A percentile compares a stretch with the other conserved stretches of the same genome.
Conservation (phyloP, 2,329 filamentous ascomycete species). For the Dothistroma septosporum region DNA sequence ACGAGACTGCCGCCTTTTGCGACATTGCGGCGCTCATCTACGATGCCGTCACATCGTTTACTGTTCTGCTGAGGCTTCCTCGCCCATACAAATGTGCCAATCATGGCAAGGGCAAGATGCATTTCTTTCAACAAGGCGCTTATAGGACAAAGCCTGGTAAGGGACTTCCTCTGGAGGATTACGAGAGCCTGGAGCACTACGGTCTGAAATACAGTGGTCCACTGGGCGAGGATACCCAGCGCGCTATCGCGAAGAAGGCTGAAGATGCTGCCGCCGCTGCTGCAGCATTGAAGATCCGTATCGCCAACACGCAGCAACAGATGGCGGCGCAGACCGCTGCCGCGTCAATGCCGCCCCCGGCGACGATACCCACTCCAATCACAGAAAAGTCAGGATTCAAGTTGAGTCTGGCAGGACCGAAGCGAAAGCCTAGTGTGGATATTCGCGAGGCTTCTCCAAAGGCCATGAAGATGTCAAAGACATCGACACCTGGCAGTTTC, state of each 20-base stretch:
- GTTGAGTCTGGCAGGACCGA: constrained; percentile 24
- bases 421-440: constrained; percentile 28
- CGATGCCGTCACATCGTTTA: constrained; percentile 47
- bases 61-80: constrained; percentile 52
- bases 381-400: constrained; percentile 27
- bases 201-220: constrained; percentile 32
- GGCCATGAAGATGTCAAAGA: constrained; percentile 23
- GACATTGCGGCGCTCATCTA: constrained; percentile 57
- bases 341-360: constrained; percentile 15
- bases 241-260: constrained; percentile 3
- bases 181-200: constrained; percentile 26
- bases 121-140: constrained; percentile 28
- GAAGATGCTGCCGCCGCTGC: constrained; percentile 6
- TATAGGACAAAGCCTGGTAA: constrained; percentile 29
- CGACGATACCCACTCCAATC: constrained; percentile 11
- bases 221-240: constrained; percentile 16
- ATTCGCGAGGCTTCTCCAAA: constrained; percentile 28
- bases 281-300: constrained; percentile 11
- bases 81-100: constrained; percentile 55
- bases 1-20: constrained; percentile 54
- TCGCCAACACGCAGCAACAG: constrained; percentile 11
- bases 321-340: constrained; percentile 11
- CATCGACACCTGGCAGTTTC: constrained; percentile 16
- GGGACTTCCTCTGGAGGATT: constrained; percentile 29
- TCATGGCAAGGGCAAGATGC: constrained; percentile 47